phyloP scores from a whole-genome alignment of 2,329 filamentous ascomycete species.

The Pseudopyricularia cyperi region DNA sequence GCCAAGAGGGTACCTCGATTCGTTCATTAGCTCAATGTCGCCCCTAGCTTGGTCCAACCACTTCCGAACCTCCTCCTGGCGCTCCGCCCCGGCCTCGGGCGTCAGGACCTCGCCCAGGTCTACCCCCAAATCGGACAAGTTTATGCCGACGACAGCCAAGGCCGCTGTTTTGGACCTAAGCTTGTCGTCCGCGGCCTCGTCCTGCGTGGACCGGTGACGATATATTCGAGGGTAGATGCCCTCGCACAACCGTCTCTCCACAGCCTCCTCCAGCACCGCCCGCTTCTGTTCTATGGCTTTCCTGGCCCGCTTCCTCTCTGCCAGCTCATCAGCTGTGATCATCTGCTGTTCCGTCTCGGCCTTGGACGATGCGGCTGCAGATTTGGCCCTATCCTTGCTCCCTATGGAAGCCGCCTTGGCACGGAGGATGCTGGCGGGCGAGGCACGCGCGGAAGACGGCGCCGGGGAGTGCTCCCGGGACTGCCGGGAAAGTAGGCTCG shows the following conservation, averaged over 20 bases:
- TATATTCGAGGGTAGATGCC: slow-evolving; percentile 80
- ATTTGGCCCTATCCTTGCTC: slow-evolving; percentile 35
- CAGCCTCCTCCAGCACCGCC: slow-evolving; percentile 70
- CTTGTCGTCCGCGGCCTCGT: slow-evolving; percentile 91
- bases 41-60: slow-evolving; percentile 59
- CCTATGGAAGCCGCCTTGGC: slow-evolving; percentile 40
- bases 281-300: slow-evolving; percentile 69
- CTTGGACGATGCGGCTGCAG: slow-evolving; percentile 19
- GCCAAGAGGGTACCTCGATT: slow-evolving; percentile 75
- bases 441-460: slow-evolving; percentile 38
- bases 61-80: slow-evolving; percentile 54
- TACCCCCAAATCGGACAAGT: slow-evolving; percentile 70
- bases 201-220: slow-evolving; percentile 79
- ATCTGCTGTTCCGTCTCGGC: slow-evolving; percentile 58
- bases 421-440: slow-evolving; percentile 42
- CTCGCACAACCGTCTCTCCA: slow-evolving; percentile 77
- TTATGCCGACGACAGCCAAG: slow-evolving; percentile 80
- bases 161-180: slow-evolving; percentile 88
- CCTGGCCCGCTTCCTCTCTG: slow-evolving; percentile 64
- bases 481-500: slow-evolving; percentile 61
- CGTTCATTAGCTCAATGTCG: slow-evolving; percentile 69
- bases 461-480: slow-evolving; percentile 52
- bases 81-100: slow-evolving; percentile 43
- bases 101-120: slow-evolving; percentile 50
- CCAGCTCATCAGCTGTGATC: slow-evolving; percentile 78